Percentiles rank a stretch among this genome's conserved stretches.
Evolutionary conservation across 2,329 filamentous ascomycete species (phyloP).

Genomic region (Diaporthe batatas): DNA sequence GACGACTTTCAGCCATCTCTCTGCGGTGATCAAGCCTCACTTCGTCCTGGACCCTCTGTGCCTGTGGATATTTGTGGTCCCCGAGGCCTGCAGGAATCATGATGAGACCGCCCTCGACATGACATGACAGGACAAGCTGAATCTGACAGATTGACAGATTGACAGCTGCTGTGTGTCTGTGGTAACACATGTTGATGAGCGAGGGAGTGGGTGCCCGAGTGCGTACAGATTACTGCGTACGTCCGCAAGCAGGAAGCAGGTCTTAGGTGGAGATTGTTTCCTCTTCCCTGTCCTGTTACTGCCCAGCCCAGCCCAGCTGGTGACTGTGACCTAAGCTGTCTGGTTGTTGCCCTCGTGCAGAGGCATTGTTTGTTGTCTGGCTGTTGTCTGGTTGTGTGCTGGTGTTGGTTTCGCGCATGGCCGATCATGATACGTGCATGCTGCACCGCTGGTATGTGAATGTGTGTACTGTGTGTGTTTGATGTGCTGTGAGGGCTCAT

Average conservation of each 20-base stretch:
- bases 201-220: too few relatives aligned
- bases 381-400: conserved; percentile 10
- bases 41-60: not conserved
- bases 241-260: not conserved
- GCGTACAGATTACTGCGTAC: too few relatives aligned
- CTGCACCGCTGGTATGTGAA: not conserved
- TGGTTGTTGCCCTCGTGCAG: conserved; percentile 15
- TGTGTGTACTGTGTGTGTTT: not conserved
- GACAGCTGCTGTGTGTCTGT: too few relatives aligned
- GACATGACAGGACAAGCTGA: not conserved
- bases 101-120: not conserved
- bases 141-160: conserved; percentile 4
- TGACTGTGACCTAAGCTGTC: conserved; percentile 27
- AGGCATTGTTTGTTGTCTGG: conserved; percentile 21
- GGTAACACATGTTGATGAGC: too few relatives aligned
- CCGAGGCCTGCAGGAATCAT: conserved; percentile 21
- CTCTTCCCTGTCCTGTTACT: conserved; percentile 7
- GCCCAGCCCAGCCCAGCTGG: conserved; percentile 21
- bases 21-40: conserved; percentile 1
- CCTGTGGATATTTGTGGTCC: conserved; percentile 4
- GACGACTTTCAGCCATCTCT: conserved; percentile 3
- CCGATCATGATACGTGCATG: conserved; percentile 6
- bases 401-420: not conserved
- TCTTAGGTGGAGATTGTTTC: conserved; percentile 19
- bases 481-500: conserved; percentile 16